These are phyloP conservation scores for Kwoniella europaea DNA, from an alignment of 768 basidiomycete species.

Conservation along the genomic window DNA sequence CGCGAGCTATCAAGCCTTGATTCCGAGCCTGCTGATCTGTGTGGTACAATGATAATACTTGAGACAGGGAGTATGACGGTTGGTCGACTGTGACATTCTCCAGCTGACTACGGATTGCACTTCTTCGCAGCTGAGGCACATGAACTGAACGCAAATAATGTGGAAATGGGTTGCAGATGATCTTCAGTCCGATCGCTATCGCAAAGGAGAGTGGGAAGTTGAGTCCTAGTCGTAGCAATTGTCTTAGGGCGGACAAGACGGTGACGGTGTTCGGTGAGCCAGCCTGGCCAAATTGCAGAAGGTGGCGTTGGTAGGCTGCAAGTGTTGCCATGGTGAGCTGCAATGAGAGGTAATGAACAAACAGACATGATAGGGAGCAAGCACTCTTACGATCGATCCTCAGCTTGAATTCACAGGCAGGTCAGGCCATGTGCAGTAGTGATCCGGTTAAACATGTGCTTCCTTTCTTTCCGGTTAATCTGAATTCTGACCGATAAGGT, in stretches of 20 bases:
- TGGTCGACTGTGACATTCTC: constrained; percentile 1
- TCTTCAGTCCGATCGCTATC: constrained; percentile 3
- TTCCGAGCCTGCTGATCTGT: neutral
- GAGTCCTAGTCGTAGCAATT: constrained; percentile 6
- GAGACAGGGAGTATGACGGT: constrained; percentile 2
- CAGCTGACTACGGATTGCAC: constrained; percentile 3
- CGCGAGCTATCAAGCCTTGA: neutral
- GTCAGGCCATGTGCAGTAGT: no score
- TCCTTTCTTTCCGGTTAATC: neutral
- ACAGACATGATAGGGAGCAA: no score
- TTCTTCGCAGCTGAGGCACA: neutral
- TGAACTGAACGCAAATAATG: constrained; percentile 4
- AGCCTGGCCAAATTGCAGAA: constrained; percentile 11
- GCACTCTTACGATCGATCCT: neutral
- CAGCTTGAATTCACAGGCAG: neutral
- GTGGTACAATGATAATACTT: neutral
- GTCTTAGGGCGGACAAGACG: constrained; percentile 6
- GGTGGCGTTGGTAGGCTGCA: constrained; percentile 11
- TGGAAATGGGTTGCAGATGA: constrained; percentile 1
- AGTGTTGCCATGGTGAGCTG: neutral
- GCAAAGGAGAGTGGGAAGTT: constrained; percentile 14
- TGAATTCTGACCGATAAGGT: neutral
- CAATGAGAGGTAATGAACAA: no score
- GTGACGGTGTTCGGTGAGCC: constrained; percentile 1
- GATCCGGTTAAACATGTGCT: no score